Evolutionary conservation across 78 protist genomes (phyloP).

Genomic region (Dictyostelium firmibasis): DNA sequence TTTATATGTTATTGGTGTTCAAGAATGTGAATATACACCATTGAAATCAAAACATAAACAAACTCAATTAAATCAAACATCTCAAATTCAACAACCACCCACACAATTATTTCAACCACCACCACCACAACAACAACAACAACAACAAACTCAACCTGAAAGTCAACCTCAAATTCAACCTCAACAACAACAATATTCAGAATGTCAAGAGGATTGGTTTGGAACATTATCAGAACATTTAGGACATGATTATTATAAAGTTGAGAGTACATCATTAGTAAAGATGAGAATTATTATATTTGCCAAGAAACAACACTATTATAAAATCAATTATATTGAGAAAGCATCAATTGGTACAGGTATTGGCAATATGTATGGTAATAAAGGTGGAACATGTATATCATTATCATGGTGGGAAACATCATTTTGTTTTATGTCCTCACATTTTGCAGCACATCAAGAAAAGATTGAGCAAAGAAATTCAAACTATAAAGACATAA

Average conservation of each 20-base stretch:
- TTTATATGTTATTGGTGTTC: conserved; percentile 77
- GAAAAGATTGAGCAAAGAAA: conserved; percentile 77
- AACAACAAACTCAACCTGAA: background rate
- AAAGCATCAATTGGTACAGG: conserved; percentile 46
- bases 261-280: conserved; percentile 47
- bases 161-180: background rate
- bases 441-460: conserved; percentile 92
- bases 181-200: background rate
- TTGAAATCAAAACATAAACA: background rate
- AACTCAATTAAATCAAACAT: conserved; percentile 7
- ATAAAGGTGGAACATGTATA: conserved; percentile 92
- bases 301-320: conserved; percentile 56
- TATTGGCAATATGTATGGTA: conserved; percentile 86
- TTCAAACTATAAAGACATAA: conserved; percentile 76
- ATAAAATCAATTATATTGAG: conserved; percentile 54
- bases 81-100: background rate
- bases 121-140: background rate
- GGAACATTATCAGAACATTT: conserved; percentile 34
- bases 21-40: conserved; percentile 12
- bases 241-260: conserved; percentile 46
- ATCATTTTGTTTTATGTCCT: conserved; percentile 82
- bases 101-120: background rate
- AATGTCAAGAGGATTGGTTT: conserved; percentile 75
- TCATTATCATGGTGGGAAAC: conserved; percentile 60
- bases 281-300: conserved; percentile 68